phyloP scores from a whole-genome alignment of 805 yeast genomes.

The Saccharomycopsis vini region DNA sequence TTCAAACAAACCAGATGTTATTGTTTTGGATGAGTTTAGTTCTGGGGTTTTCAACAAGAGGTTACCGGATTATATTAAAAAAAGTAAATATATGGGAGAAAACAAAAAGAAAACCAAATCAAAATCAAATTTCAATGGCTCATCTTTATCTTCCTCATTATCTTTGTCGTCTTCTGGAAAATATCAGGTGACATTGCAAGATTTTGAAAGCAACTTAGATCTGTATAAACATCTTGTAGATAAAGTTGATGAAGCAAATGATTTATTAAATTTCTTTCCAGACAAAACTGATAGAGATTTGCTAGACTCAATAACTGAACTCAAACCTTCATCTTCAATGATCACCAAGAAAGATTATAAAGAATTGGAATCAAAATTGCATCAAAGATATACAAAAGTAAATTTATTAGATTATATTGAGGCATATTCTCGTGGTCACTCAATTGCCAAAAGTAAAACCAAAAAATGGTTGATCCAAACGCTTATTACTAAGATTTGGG shows the following conservation, averaged over 20 bases:
- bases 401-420: slow-evolving; percentile 6
- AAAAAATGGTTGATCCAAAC: neutral
- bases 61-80: too few relatives aligned
- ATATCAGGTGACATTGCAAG: too few relatives aligned
- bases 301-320: slow-evolving; percentile 11
- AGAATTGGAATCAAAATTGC: neutral
- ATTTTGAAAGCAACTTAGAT: neutral
- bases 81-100: too few relatives aligned
- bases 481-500: neutral
- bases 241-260: neutral
- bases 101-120: too few relatives aligned
- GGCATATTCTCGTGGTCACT: neutral
- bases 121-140: too few relatives aligned
- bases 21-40: too few relatives aligned
- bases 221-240: neutral
- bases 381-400: slow-evolving; percentile 1
- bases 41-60: too few relatives aligned
- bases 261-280: slow-evolving; percentile 2
- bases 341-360: neutral
- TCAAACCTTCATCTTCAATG: slow-evolving; percentile 4
- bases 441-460: neutral
- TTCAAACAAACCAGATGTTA: too few relatives aligned
- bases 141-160: too few relatives aligned
- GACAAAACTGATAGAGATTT: slow-evolving; percentile 6
- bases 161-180: too few relatives aligned